These are phyloP conservation scores for Calocybe cyanea DNA, from an alignment of 768 basidiomycete species.

Conservation along the genomic window DNA sequence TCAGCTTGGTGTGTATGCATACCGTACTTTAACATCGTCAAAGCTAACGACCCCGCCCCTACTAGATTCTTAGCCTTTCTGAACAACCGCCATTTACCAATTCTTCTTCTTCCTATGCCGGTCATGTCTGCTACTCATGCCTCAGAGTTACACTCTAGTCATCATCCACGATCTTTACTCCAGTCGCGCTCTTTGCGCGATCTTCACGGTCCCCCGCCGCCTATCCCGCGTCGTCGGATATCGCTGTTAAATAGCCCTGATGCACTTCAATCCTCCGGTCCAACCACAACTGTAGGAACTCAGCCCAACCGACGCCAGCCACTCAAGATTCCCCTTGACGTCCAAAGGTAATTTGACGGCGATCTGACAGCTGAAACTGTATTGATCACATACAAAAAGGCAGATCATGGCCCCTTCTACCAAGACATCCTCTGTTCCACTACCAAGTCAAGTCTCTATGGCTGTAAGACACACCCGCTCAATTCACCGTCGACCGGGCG, in stretches of 20 bases:
- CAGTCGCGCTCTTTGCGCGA: conserved; percentile 16
- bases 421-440: conserved; percentile 3
- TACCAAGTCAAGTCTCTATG: too few species aligned
- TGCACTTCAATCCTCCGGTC: conserved; percentile 1
- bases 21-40: background rate
- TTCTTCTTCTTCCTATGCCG: conserved; percentile 8
- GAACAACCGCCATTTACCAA: background rate
- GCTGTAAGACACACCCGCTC: too few species aligned
- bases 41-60: background rate
- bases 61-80: conserved; percentile 5
- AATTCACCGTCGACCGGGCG: too few species aligned
- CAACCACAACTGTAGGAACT: background rate
- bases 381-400: background rate
- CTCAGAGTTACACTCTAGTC: conserved; percentile 6
- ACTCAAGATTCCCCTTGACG: conserved; percentile 3
- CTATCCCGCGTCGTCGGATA: conserved; percentile 6
- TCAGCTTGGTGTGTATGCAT: conserved; percentile 4
- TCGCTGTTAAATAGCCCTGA: conserved; percentile 4
- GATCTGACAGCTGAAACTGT: background rate
- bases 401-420: conserved; percentile 8
- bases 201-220: conserved; percentile 9
- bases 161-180: conserved; percentile 9
- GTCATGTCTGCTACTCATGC: conserved; percentile 14
- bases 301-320: conserved; percentile 2
- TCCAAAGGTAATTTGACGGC: conserved; percentile 5